Evolutionary conservation across 352 stramenopile genomes (phyloP).

Genomic region (Globisporangium nodosum): DNA sequence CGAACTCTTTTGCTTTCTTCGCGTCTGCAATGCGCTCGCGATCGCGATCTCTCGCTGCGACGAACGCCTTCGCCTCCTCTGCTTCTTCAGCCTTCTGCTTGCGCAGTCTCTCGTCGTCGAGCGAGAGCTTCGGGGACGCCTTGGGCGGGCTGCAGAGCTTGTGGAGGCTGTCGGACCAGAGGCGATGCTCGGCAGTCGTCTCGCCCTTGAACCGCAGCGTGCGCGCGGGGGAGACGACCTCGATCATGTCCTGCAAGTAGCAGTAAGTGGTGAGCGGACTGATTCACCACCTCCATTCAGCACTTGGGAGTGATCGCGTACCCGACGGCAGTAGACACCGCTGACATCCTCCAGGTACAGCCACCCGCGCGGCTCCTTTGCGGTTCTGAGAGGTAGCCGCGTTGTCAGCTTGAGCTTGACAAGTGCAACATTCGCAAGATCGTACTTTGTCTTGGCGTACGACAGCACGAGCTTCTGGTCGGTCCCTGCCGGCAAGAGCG

Average conservation of each 20-base stretch:
- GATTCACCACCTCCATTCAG: not conserved
- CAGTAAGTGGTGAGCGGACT: not conserved
- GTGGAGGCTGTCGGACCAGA: conserved; percentile 81
- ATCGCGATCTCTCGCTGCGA: not conserved
- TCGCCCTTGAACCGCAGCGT: conserved; percentile 80
- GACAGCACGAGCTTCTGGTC: conserved; percentile 70
- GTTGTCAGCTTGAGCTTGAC: too few species aligned
- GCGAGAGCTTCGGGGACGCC: conserved; percentile 8
- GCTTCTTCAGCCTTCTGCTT: not conserved
- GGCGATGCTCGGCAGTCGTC: conserved; percentile 62
- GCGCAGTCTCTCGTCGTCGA: conserved; percentile 11
- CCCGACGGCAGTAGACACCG: conserved; percentile 61
- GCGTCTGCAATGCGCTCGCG: conserved; percentile 20
- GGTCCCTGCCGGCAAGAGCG: conserved; percentile 34
- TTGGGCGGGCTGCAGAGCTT: conserved; percentile 53
- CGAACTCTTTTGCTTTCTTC: conserved; percentile 13
- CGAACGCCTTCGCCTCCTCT: conserved; percentile 10
- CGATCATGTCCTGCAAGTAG: conserved; percentile 63
- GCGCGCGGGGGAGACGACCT: conserved; percentile 66
- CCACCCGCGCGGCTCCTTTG: conserved; percentile 74
- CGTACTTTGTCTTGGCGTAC: conserved; percentile 79
- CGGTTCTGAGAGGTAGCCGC: conserved; percentile 24
- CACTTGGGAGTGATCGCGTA: conserved; percentile 13
- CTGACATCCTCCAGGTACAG: conserved; percentile 77
- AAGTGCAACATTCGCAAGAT: not conserved